Percentiles rank a stretch among this genome's conserved stretches.
Conservation (phyloP, 305 asterid species). For the Nicotiana rustica region DNA sequence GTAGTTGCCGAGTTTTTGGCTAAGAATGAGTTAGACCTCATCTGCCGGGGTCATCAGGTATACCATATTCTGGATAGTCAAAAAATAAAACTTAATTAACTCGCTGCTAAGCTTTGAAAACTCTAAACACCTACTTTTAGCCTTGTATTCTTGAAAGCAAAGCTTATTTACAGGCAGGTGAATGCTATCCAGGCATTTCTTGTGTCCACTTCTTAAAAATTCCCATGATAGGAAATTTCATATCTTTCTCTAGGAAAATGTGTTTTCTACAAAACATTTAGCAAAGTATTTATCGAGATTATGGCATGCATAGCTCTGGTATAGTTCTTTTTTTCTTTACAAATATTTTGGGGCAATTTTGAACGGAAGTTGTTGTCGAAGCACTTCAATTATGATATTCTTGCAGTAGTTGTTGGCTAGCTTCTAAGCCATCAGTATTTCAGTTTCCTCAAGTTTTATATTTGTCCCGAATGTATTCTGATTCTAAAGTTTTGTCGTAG, state of each 20-base stretch:
- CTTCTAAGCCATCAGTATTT: background rate
- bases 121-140: background rate
- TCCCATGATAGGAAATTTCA: background rate
- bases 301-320: background rate
- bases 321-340: background rate
- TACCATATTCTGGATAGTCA: background rate
- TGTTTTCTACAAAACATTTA: background rate
- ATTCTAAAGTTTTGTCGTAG: constrained; percentile 40
- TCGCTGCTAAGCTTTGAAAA: background rate
- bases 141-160: background rate
- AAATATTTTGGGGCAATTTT: background rate
- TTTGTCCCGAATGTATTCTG: background rate
- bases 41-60: constrained; percentile 96
- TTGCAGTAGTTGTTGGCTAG: background rate
- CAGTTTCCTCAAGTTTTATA: background rate
- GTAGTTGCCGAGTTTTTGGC: constrained; percentile 69
- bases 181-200: background rate
- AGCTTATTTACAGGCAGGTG: background rate
- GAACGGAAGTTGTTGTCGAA: background rate
- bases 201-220: background rate
- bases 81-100: background rate
- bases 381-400: background rate
- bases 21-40: constrained; percentile 74
- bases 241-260: background rate
- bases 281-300: background rate